Percentiles rank a stretch among this genome's conserved stretches.
Evolutionary conservation across 1,284 basidiomycete genomes (phyloP).

Genomic region (Rugosomyces carneus): DNA sequence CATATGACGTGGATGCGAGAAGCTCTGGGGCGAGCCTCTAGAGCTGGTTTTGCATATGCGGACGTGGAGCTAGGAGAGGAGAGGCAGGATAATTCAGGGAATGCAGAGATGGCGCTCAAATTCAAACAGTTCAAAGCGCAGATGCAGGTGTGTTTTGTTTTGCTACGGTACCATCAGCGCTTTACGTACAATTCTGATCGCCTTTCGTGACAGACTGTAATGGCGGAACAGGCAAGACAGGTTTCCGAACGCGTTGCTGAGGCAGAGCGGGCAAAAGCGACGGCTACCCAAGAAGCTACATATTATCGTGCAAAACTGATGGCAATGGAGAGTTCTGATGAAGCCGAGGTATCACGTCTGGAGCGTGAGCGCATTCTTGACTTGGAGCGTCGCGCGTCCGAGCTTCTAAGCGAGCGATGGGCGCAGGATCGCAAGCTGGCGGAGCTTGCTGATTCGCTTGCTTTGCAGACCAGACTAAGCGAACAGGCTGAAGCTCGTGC

Average conservation of each 20-base stretch:
- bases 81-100: constrained; percentile 24
- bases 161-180: no score
- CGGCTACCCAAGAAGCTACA: constrained; percentile 90
- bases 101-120: constrained; percentile 71
- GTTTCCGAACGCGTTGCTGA: constrained; percentile 78
- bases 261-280: constrained; percentile 72
- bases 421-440: constrained; percentile 66
- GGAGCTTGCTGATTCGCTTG: constrained; percentile 68
- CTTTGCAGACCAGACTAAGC: constrained; percentile 71
- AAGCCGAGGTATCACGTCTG: constrained; percentile 61
- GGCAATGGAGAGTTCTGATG: constrained; percentile 73
- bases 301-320: constrained; percentile 93
- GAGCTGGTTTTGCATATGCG: constrained; percentile 76
- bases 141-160: constrained; percentile 65
- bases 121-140: constrained; percentile 88
- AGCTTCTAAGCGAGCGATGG: constrained; percentile 61
- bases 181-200: background rate
- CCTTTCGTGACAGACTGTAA: constrained; percentile 45
- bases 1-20: constrained; percentile 86
- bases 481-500: constrained; percentile 80
- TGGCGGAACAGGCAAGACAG: constrained; percentile 70
- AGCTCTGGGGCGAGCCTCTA: constrained; percentile 71
- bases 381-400: constrained; percentile 75
- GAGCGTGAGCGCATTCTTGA: constrained; percentile 79
- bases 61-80: constrained; percentile 42